Conservation (phyloP, 177 flowering plant species). For the Vitis hybrid region DNA sequence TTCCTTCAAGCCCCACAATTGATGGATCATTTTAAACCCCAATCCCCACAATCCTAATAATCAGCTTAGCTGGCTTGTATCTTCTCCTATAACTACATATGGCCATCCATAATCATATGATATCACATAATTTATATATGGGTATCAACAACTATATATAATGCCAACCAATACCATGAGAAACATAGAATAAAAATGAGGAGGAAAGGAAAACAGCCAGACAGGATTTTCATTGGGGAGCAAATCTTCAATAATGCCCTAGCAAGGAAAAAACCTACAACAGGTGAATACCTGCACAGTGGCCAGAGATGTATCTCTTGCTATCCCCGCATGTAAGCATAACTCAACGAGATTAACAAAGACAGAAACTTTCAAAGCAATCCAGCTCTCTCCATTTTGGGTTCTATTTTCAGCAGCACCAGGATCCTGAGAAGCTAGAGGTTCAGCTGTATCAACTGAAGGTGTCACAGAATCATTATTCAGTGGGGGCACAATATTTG, state of each 20-base stretch:
- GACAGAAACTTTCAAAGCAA: slow-evolving; percentile 60
- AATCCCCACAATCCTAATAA: too few relatives aligned
- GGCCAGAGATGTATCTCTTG: slow-evolving; percentile 79
- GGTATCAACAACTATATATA: too few relatives aligned
- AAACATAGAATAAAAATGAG: neutral
- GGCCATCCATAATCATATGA: too few relatives aligned
- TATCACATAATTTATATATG: too few relatives aligned
- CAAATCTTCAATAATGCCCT: neutral
- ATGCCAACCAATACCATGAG: neutral
- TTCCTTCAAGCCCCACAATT: too few relatives aligned
- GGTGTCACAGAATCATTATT: slow-evolving; percentile 19
- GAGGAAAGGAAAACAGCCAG: neutral
- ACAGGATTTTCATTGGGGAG: neutral
- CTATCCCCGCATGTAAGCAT: slow-evolving; percentile 58
- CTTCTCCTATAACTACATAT: too few relatives aligned
- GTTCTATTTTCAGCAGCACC: slow-evolving; percentile 30
- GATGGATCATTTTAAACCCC: too few relatives aligned
- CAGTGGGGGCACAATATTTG: slow-evolving; percentile 58
- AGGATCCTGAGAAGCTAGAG: slow-evolving; percentile 20
- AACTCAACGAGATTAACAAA: slow-evolving; percentile 63
- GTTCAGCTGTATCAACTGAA: slow-evolving; percentile 31
- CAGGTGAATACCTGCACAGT: slow-evolving; percentile 66
- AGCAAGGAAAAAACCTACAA: neutral
- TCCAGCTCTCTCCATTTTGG: slow-evolving; percentile 44
- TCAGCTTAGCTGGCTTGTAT: too few relatives aligned